Evolutionary conservation across 2,329 filamentous ascomycete species (phyloP), one percentile per base, ranked within the genome.

Genomic region (Epichloe uncinata): DNA sequence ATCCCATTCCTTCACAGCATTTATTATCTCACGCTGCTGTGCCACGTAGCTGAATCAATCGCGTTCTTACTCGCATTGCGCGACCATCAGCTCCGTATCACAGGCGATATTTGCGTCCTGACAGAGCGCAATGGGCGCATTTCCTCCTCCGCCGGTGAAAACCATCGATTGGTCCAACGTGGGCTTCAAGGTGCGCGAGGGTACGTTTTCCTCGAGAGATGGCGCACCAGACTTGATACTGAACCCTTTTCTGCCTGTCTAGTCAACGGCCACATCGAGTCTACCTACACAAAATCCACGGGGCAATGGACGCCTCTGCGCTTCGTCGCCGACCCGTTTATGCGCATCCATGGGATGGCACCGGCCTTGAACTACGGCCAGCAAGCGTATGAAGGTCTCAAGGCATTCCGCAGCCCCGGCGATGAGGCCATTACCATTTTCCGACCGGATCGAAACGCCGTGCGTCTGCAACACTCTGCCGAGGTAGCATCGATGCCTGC

Each of bases 351-450:
- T 69, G 93, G 91, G 67, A 93, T 98, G 87, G 84, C 90, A 0
- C 90, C 93, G 0, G 91, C 82, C 42, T 79, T 97, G 56, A 98
- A 98, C 76, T 98, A 98, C 67, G 89, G 91, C 52, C 89, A 95
- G 65, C 93, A 97, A 72, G 91, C 88, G 60, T 98, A 95, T 73
- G 93, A 98, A 67, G 93, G 93, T n/a, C 81, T 97, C 65, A 97
- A 97, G 69, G 90, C 91, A 50, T 96, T 96, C 77, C 88, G 91
- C 55, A 73, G 76, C 2, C 85, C 88, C 16, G 72, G 77, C 51
- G 79, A 85, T 65, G 64, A 73, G 52, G 69, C 70, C 52, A 90
- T 97, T 70, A 80, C 82, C 64, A 79, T 97, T 66, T 97, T 97
- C 79, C 85, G 91, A 4, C 87, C 91, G 0, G 77, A 83, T 61